Percentiles rank a stretch among this genome's conserved stretches.
These are phyloP conservation scores for Centrapalus pauciflorus DNA, from an alignment of 129 eudicot genomes.

Conservation along the genomic window DNA sequence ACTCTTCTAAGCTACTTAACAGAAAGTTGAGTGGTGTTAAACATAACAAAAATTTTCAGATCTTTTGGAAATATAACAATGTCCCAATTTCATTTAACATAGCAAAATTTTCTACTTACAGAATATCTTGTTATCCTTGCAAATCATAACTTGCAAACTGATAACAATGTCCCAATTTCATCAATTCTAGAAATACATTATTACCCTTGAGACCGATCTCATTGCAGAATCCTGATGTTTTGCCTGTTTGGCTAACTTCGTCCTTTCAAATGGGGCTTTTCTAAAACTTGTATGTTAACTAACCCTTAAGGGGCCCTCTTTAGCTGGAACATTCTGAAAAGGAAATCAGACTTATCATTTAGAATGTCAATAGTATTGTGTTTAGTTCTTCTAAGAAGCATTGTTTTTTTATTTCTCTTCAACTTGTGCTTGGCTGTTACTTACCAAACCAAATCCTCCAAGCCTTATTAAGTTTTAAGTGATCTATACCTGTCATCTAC, in stretches of 20 bases:
- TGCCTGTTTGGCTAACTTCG: not conserved
- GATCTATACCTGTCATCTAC: not conserved
- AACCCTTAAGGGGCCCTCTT: not conserved
- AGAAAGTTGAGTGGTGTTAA: not conserved
- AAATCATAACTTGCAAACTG: not conserved
- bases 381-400: not conserved
- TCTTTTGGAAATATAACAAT: not conserved
- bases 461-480: not conserved
- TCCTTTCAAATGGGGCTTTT: not conserved
- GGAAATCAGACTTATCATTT: not conserved
- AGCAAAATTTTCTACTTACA: not conserved
- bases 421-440: not conserved
- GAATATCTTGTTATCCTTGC: not conserved
- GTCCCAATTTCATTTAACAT: too few species aligned
- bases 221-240: not conserved
- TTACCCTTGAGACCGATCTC: not conserved
- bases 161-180: not conserved
- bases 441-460: not conserved
- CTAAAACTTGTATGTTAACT: not conserved
- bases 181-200: not conserved
- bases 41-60: not conserved
- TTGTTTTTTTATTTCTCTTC: not conserved
- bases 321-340: slow-evolving; percentile 8
- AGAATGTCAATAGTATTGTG: not conserved
- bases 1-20: not conserved